Conservation (phyloP, 108 stramenopile genomes). For the Cyclostephanos tholiformis region DNA sequence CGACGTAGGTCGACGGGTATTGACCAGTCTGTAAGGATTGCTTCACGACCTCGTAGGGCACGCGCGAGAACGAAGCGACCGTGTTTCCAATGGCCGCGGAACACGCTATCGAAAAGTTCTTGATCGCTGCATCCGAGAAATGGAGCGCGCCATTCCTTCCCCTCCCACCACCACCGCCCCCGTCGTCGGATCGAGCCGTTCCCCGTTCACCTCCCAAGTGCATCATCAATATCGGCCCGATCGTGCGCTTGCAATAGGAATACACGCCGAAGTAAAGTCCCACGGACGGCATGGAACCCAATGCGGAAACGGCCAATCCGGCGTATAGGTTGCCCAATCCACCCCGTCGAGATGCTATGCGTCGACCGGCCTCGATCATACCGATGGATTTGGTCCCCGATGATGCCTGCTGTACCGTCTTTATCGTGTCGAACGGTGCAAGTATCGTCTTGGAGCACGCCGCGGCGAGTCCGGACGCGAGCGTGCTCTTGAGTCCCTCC, state of each 20-base stretch:
- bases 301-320: constrained; percentile 77
- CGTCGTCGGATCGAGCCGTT: constrained; percentile 1
- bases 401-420: constrained; percentile 88
- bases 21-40: constrained; percentile 91
- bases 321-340: constrained; percentile 86
- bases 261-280: constrained; percentile 92
- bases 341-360: constrained; percentile 63
- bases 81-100: constrained; percentile 91
- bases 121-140: constrained; percentile 32
- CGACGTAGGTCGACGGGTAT: constrained; percentile 71
- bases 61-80: constrained; percentile 87
- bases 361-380: constrained; percentile 62
- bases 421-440: constrained; percentile 94
- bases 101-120: constrained; percentile 64
- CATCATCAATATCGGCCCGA: constrained; percentile 40
- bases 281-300: constrained; percentile 86
- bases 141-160: too few species aligned
- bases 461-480: constrained; percentile 87
- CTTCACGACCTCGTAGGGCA: constrained; percentile 97
- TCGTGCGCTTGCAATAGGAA: constrained; percentile 74
- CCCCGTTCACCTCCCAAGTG: constrained; percentile 29
- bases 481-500: constrained; percentile 84
- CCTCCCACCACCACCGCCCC: too few species aligned
- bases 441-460: constrained; percentile 84
- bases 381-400: constrained; percentile 47